Percentiles rank a stretch among this genome's conserved stretches.
Conservation (phyloP, 1,284 basidiomycete species). For the Ganoderma lingzhi region DNA sequence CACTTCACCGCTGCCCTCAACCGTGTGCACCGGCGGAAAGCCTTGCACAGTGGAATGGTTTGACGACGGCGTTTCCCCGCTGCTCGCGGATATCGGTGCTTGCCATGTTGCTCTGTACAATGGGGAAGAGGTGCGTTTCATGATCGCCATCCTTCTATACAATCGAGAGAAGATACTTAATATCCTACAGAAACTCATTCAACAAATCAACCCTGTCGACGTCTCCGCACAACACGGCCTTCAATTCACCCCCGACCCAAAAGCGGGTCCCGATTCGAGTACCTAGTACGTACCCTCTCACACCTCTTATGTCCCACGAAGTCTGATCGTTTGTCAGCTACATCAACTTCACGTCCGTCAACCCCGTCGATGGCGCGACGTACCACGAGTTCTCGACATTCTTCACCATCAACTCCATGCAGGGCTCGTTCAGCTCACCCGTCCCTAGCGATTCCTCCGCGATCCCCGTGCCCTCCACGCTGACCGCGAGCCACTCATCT, state of each 20-base stretch:
- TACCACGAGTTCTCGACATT: conserved; percentile 60
- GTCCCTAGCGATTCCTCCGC: conserved; percentile 56
- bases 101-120: conserved; percentile 62
- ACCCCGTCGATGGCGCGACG: conserved; percentile 44
- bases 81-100: conserved; percentile 56
- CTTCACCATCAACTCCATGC: conserved; percentile 65
- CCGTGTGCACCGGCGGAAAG: conserved; percentile 58
- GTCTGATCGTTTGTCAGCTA: conserved; percentile 51
- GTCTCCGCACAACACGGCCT: conserved; percentile 45
- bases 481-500: conserved; percentile 32
- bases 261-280: conserved; percentile 61
- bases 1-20: conserved; percentile 50
- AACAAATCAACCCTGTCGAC: conserved; percentile 51
- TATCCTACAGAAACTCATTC: conserved; percentile 56
- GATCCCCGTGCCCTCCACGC: conserved; percentile 54
- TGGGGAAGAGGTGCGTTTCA: conserved; percentile 54
- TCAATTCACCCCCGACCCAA: conserved; percentile 46
- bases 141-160: background rate
- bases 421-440: conserved; percentile 59
- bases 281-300: conserved; percentile 54
- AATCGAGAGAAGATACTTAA: no score
- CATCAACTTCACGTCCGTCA: conserved; percentile 61
- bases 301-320: background rate
- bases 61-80: conserved; percentile 64
- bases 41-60: conserved; percentile 64